Evolutionary conservation across 1,139 yeast genomes (phyloP).

Genomic region (Saccharomycopsis hybrid): DNA sequence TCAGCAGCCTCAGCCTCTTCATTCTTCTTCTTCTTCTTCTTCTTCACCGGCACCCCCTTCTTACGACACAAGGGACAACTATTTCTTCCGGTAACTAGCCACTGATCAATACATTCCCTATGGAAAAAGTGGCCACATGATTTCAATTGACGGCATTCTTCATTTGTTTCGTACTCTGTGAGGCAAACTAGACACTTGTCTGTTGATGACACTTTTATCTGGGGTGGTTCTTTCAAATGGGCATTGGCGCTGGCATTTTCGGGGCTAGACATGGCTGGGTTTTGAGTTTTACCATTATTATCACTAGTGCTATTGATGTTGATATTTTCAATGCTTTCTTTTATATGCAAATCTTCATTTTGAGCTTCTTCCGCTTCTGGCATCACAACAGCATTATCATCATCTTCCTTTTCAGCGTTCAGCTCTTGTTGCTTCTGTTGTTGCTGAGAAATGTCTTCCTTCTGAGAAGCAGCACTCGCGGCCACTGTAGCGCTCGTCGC

Average conservation of each 20-base stretch:
- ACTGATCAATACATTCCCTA: slow-evolving; percentile 46
- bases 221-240: background rate
- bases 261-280: too few species aligned
- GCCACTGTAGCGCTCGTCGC: background rate
- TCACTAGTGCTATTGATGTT: background rate
- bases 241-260: too few species aligned
- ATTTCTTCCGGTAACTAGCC: slow-evolving; percentile 49
- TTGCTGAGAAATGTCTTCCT: too few species aligned
- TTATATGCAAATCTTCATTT: background rate
- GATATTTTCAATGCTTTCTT: background rate
- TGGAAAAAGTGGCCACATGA: slow-evolving; percentile 47
- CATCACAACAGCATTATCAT: slow-evolving; percentile 3
- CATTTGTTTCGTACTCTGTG: slow-evolving; percentile 38
- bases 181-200: slow-evolving; percentile 48
- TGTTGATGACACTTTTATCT: slow-evolving; percentile 7
- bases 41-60: slow-evolving; percentile 31
- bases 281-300: too few species aligned
- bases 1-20: background rate
- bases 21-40: slow-evolving; percentile 8
- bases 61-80: slow-evolving; percentile 53
- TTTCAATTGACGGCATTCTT: slow-evolving; percentile 37
- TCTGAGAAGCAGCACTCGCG: too few species aligned
- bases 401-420: background rate
- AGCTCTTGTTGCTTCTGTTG: background rate
- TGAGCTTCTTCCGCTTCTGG: background rate